Evolutionary conservation across 139 green algal genomes (phyloP), one percentile per base, ranked within the genome.

Genomic region (Micromonas commoda): DNA sequence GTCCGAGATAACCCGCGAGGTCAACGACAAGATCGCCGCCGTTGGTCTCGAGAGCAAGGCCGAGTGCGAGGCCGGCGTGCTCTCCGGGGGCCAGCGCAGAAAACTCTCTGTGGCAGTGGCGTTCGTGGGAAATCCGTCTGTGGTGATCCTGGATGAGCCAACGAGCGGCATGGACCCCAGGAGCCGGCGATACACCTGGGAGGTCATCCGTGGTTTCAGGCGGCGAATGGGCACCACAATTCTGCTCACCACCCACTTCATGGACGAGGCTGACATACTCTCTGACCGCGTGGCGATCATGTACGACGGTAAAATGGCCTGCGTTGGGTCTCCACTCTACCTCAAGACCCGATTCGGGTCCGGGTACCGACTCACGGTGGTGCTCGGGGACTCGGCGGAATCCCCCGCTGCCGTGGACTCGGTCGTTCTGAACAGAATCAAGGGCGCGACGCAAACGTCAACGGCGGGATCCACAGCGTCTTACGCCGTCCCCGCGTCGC

Each of bases 91-190:
- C 0, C 85, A 86, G 73, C 85, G 83, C 75, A 60, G 84, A 1
- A 88, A 88, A 69, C 64, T 88, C 20, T 82, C 66, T 0, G 71
- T 86, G 54, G 94, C 94, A 0, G 91, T 97, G 32, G 89, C 94
- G 9, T 84, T 98, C 39, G 87, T 98, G 57, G 93, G 93, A 0
- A 88, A 96, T 81, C 93, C 94, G 6, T 77, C 64, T 31, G 77
- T 98, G 21, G 89, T 98, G 19, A 97, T 92, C 73, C 77, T 98
- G 51, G 94, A 98, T 82, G 94, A 98, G 81, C 94, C 94, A 3
- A 98, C 91, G 21, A 96, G 90, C 24, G 91, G 92, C 24, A 94
- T 97, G 91, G 93, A 97, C 82, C 93, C 93, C 29, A 91, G 95
- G 78, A 88, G 79, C 23, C 86, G 94, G 9, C 85, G 93, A 24